Evolutionary conservation across 345 rosid genomes (phyloP).

Genomic region (Rhodomyrtus tomentosa): DNA sequence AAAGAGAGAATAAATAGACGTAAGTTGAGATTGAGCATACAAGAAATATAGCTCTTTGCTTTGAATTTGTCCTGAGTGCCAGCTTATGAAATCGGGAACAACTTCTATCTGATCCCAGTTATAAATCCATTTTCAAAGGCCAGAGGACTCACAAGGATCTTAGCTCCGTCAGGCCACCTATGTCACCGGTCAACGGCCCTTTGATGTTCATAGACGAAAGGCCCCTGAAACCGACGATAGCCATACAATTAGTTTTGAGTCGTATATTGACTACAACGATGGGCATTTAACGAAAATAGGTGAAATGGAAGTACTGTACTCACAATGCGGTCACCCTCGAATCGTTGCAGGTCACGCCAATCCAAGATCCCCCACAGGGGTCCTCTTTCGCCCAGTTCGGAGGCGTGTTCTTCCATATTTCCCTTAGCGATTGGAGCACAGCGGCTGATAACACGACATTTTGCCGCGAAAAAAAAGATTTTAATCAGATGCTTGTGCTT

Average conservation of each 20-base stretch:
- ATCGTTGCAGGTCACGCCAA: conserved; percentile 65
- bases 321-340: conserved; percentile 76
- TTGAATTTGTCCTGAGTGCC: neutral
- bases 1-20: neutral
- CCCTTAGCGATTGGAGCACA: conserved; percentile 64
- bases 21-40: neutral
- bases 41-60: neutral
- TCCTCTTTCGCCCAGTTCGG: conserved; percentile 66
- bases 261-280: neutral
- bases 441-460: conserved; percentile 35
- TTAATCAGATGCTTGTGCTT: neutral
- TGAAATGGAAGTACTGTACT: conserved; percentile 9
- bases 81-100: neutral
- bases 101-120: neutral
- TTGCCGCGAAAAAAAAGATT: neutral
- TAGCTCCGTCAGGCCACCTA: conserved; percentile 76
- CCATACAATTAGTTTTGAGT: neutral
- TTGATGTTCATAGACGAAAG: conserved; percentile 71
- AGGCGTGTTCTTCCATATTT: conserved; percentile 64
- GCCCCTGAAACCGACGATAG: conserved; percentile 33
- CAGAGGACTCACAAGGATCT: conserved; percentile 62
- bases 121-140: neutral
- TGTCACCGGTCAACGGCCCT: conserved; percentile 85
- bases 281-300: neutral
- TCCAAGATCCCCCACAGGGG: conserved; percentile 86